phyloP scores from a whole-genome alignment of 2,329 filamentous ascomycete genomes.

The Epicoccum sorghinum region DNA sequence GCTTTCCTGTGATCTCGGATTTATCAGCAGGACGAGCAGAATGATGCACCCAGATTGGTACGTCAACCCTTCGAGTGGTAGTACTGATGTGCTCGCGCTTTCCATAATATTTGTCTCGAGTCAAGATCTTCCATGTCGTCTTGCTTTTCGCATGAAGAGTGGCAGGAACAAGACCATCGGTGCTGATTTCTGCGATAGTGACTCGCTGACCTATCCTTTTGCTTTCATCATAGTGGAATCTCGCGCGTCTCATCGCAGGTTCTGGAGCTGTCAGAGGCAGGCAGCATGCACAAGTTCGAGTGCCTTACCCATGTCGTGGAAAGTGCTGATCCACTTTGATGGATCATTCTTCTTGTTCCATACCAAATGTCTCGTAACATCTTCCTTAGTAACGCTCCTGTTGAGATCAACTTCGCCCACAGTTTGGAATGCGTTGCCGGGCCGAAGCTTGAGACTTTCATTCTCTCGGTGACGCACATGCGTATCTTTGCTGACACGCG shows the following conservation, averaged over 20 bases:
- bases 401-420: slow-evolving; percentile 9
- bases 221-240: slow-evolving; percentile 12
- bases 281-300: neutral
- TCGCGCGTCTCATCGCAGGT: neutral
- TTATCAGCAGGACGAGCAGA: neutral
- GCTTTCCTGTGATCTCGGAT: neutral
- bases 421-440: slow-evolving; percentile 23
- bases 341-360: slow-evolving; percentile 20
- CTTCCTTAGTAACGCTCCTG: slow-evolving; percentile 1
- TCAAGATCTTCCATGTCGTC: neutral
- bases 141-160: slow-evolving; percentile 11
- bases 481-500: slow-evolving; percentile 14
- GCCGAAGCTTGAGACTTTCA: slow-evolving; percentile 5
- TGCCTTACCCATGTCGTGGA: slow-evolving; percentile 17
- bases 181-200: slow-evolving; percentile 13
- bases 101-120: neutral
- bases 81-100: neutral
- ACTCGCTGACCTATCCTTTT: slow-evolving; percentile 12
- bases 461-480: slow-evolving; percentile 18
- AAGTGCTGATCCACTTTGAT: slow-evolving; percentile 20
- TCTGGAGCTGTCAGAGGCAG: slow-evolving; percentile 1
- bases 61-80: neutral
- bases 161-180: slow-evolving; percentile 7
- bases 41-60: neutral
- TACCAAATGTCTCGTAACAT: slow-evolving; percentile 15